Evolutionary conservation across 768 basidiomycete genomes (phyloP), one percentile per base, ranked within the genome.

Genomic region (Nevesoporus exiguus): DNA sequence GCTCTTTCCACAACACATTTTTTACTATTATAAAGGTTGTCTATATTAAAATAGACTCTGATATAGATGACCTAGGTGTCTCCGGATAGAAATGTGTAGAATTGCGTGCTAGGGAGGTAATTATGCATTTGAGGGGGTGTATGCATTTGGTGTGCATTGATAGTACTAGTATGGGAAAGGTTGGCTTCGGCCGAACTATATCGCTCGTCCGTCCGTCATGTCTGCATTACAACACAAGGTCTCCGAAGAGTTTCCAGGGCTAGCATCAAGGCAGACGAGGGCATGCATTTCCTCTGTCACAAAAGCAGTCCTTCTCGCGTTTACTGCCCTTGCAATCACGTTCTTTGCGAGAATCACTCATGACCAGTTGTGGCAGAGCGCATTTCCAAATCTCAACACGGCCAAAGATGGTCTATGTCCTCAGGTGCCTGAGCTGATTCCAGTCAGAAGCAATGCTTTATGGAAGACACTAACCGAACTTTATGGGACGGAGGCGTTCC

Each of bases 401-500:
- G 30, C 44, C 25, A 47, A 49, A 34, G 47, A 46, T 17, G 49
- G 59, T 21, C 37, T 68, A 47, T 78, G 77, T 49, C 68, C 75
- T 13, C 77, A 78, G 49, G 66, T 44, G 0, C 56, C 66, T 3
- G 61, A 63, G n/a, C 49, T 74, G 25, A 56, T 66, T 0, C 77
- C 76, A 17, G 49, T 59, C 33, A 71, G 64, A 60, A 71, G 76
- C 49, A 61, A 37, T 2, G 64, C 58, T 13, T 49, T 76, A 33
- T 76, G 74, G 73, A 33, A 58, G 51, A 56, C 52, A 14, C 49
- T 80, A 4, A 62, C 66, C 9, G 55, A 66, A 15, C 52, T 61
- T 5, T 72, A 73, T 43, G 64, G 57, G 25, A 72, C 71, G 3
- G 68, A 73, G 6, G 63, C 36, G 25, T 80, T 77, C 65, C 65